Evolutionary conservation across 2,329 filamentous ascomycete species (phyloP), one percentile per base, ranked within the genome.

Genomic region (Trichothecium roseum): DNA sequence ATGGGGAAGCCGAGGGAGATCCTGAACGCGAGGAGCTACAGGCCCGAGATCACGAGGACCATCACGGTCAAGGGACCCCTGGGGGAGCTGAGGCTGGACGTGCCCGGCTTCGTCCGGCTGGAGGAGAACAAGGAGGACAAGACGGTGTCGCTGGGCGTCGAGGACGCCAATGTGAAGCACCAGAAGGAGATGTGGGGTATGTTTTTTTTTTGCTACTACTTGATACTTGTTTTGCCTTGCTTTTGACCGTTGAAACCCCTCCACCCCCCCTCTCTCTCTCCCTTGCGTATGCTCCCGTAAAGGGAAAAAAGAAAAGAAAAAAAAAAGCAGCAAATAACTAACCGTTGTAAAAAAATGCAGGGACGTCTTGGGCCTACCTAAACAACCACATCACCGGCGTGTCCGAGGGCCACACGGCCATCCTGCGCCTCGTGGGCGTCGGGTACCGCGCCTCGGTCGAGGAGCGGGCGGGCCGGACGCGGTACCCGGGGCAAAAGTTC

Each of bases 111-210:
- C 55, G 63, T 96, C 38, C 74, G 66, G 26, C 67, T 96, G 42
- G 64, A 76, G 38, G 74, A 82, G 45, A 81, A 94, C 52, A 56
- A 64, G 15, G 69, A 69, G 34, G 61, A 68, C 18, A 68, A 72
- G 45, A 82, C 79, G 51, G 75, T 80, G 9, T 68, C 68, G 22
- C 63, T 98, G 45, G 75, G 68, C 37, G 76, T 98, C 9, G 59
- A 79, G 51, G 74, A 96, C 58, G 59, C 67, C 14, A 63, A 75
- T 14, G 59, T 76, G 36, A 80, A 79, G 62, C 69, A 84, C 43
- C 89, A 96, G 61, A 80, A 81, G 54, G 84, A 84, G 59, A 96
- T 96, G 88, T 96, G 91, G 91, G 91, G 89, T 94, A 48, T 36
- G 60, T 57, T 37, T 41, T 33, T 20, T 14, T 17, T 22, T 37